Base-by-base conservation (phyloP, 257 asterid species). In the Striga asiatica region DNA sequence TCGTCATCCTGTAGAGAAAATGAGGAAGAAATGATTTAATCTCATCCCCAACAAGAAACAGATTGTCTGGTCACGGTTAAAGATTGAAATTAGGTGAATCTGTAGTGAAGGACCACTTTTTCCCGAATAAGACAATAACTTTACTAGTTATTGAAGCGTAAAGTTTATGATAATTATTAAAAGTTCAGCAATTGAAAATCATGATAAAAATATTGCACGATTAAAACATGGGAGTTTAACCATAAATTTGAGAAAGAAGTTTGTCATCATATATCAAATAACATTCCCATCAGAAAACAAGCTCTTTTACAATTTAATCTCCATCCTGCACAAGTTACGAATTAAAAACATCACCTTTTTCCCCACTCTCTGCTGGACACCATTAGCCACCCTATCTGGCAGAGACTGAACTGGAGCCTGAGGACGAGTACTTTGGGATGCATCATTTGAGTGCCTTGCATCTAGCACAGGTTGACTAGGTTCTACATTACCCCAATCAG, bases 1-100 rank as follows among this genome's bases (percentile, higher is more conserved):
- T 60, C 77, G 58, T 76, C 86, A 35, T 70, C 88, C 96, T 84
- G 70, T n/a, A n/a, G 28, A 18, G 43, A 58, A 42, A 67, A 72
- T n/a, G 74, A 71, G 12, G 83, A n/a, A n/a, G n/a, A n/a, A n/a
- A 4, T 17, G n/a, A 6, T 7, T 56, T 14, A 10, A 29, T 56
- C 20, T 13, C 48, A 7, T 8, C 62, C 9, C n/a, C n/a, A n/a
- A 61, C n/a, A 12, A 55, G 3, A 6, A 22, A 31, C 21, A 41
- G 45, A 34, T 22, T 12, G 9, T 46, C 46, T 19, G 20, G 21
- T 3, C 0, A 31, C 23, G 34, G 6, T 42, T 2, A 27, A 19
- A n/a, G 45, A 58, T 16, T 28, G 7, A 38, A 31, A 16, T 11
- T 8, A 54, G 66, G 20, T 27, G n/a, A n/a, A n/a, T n/a, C 31